Base-by-base conservation (phyloP, 2,329 filamentous ascomycete species). In the Aspergillus tanneri region DNA sequence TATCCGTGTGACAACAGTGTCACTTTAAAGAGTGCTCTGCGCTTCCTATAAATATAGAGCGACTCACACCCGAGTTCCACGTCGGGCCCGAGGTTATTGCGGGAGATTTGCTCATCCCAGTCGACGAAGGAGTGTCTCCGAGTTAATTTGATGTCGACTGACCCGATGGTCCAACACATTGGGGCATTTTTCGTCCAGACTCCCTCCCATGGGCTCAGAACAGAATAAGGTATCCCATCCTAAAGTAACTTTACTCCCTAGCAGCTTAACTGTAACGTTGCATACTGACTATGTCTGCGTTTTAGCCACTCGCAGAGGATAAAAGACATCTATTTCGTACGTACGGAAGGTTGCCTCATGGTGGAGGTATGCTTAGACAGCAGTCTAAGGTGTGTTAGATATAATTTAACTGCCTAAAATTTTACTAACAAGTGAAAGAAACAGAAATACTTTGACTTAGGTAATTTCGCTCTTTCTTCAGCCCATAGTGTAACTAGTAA, bases 371-470 rank as follows among this genome's bases (percentile, higher is more conserved):
- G 34, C 50, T 58, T 1, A 44, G 41, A n/a, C 48, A 48, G 25
- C 44, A 53, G 14, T 50, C 47, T 2, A 59, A 53, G 44, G 53
- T 60, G 57, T 35, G 23, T 55, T 32, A 23, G 30, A 28, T 27
- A 36, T 14, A 36, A n/a, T 37, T 23, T 43, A 21, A 16, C 22
- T 23, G 18, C 43, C 22, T 46, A 34, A 19, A 27, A 19, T 27
- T 50, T 44, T 14, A 49, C 40, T 52, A 40, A 57, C n/a, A 23
- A 46, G 25, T 12, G 6, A 19, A 35, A 65, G 61, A 40, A 63
- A 47, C 58, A 56, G 30, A 61, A 41, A 9, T 64, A 64, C 50
- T 66, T 63, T 44, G 62, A 66, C 53, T 64, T 62, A 7, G 60
- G 61, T 28, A 62, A 66, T 46, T 59, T 56, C 22, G 61, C 62